phyloP scores from a whole-genome alignment of 148 eudicot genomes.

The Vaccinium darrowii region DNA sequence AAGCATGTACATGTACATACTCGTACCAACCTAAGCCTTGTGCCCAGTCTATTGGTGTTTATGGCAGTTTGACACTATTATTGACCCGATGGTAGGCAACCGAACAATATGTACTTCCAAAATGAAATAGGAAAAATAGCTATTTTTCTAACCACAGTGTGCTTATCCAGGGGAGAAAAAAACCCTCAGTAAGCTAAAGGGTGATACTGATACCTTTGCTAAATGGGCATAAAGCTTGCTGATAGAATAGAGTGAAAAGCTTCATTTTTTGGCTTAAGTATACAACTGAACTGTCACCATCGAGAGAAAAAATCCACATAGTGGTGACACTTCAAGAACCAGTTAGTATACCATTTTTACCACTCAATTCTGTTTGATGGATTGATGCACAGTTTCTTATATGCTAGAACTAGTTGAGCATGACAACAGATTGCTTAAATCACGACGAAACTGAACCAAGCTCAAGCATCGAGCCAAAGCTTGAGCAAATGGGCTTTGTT shows the following conservation, averaged over 20 bases:
- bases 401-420: background rate
- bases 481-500: background rate
- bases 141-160: background rate
- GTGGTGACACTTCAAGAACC: background rate
- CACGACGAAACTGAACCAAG: background rate
- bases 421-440: background rate
- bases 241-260: conserved; percentile 11
- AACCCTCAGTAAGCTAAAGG: background rate
- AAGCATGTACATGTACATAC: background rate
- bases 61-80: background rate
- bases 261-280: background rate
- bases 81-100: background rate
- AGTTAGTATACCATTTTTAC: background rate
- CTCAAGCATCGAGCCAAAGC: background rate
- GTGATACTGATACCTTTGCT: background rate
- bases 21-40: background rate
- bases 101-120: background rate
- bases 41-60: background rate
- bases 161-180: background rate
- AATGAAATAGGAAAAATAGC: background rate
- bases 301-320: background rate
- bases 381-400: background rate
- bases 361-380: background rate
- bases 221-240: conserved; percentile 2
- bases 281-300: background rate